Percentiles rank a stretch among this genome's conserved stretches.
These are phyloP conservation scores for Globisporangium spinosum DNA, from an alignment of 352 stramenopile species.

Conservation along the genomic window DNA sequence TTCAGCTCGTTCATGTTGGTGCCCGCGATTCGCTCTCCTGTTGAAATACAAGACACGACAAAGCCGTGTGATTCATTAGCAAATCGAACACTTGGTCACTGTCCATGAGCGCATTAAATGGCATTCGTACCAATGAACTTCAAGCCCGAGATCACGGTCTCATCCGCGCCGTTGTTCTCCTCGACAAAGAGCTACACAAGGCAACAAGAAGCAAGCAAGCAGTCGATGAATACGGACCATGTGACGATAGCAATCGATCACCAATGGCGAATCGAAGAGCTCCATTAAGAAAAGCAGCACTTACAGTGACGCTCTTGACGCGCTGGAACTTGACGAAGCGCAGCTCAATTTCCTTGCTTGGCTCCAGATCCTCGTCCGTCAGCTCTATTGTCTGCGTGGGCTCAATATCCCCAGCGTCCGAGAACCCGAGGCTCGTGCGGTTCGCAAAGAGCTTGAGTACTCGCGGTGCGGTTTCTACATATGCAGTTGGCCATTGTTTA, in stretches of 20 bases:
- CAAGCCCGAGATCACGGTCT: constrained; percentile 26
- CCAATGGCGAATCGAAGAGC: neutral
- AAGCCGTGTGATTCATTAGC: neutral
- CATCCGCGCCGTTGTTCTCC: constrained; percentile 28
- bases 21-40: constrained; percentile 64
- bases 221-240: neutral
- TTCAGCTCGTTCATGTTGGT: constrained; percentile 88
- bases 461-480: constrained; percentile 47
- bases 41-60: neutral
- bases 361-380: constrained; percentile 39
- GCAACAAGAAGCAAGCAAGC: neutral
- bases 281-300: constrained; percentile 2
- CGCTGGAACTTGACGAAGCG: constrained; percentile 84
- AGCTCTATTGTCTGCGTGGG: constrained; percentile 73
- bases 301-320: constrained; percentile 63
- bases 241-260: neutral
- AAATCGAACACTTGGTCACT: neutral
- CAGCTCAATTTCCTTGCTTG: constrained; percentile 62
- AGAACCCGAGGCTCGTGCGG: constrained; percentile 69
- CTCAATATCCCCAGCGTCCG: constrained; percentile 62
- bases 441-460: constrained; percentile 74
- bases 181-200: constrained; percentile 22
- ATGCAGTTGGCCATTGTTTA: neutral
- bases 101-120: neutral
- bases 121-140: constrained; percentile 7